These are phyloP conservation scores for Vitis cinerea DNA, from an alignment of 164 flowering plant species.

Conservation along the genomic window DNA sequence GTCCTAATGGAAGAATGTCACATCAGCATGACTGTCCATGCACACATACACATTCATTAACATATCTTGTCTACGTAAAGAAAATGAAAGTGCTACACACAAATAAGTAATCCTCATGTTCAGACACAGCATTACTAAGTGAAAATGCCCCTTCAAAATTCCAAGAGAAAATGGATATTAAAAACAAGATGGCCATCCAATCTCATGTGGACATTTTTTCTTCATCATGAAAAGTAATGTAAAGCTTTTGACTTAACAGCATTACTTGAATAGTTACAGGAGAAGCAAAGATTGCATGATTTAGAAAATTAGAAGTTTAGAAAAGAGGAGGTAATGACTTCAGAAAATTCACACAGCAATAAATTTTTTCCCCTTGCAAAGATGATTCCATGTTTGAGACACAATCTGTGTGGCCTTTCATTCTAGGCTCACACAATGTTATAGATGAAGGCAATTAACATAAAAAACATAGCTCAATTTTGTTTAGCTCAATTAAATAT, in stretches of 20 bases:
- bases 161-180: no score
- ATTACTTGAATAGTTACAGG: neutral
- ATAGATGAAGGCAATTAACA: no score
- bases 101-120: no score
- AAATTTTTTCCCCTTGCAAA: neutral
- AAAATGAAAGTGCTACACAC: neutral
- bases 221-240: neutral
- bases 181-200: no score
- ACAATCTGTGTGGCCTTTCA: neutral
- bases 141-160: no score
- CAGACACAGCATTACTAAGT: no score
- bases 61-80: neutral
- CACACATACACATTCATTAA: neutral
- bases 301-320: neutral
- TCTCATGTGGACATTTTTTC: no score
- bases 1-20: neutral
- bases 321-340: neutral
- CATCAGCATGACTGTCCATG: neutral
- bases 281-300: neutral
- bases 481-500: no score
- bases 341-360: neutral
- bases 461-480: no score
- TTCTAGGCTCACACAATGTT: no score
- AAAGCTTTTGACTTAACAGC: neutral
- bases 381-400: neutral